Evolutionary conservation across 163 green algal genomes (phyloP).

Genomic region (Prototheca wickerhamii): DNA sequence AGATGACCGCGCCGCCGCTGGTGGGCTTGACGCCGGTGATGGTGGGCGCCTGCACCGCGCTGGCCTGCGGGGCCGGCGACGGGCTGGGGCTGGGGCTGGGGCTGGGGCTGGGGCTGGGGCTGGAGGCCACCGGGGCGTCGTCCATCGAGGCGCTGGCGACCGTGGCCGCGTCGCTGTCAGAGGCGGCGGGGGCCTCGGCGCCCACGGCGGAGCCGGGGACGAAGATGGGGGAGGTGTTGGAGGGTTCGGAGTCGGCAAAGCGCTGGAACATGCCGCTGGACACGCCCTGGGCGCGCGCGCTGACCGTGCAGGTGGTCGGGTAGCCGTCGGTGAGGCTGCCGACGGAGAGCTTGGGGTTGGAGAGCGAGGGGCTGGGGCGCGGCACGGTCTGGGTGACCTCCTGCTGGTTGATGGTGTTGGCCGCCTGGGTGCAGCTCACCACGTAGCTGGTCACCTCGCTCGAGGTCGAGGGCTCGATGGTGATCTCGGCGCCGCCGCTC

Average conservation of each 20-base stretch:
- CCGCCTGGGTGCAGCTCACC: not conserved
- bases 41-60: not conserved
- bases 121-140: not conserved
- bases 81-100: not conserved
- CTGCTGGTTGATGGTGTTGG: conserved; percentile 1
- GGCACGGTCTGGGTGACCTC: not conserved
- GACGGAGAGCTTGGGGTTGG: not conserved
- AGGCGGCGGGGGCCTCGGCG: not conserved
- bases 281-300: not conserved
- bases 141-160: not conserved
- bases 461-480: not conserved
- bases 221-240: not conserved
- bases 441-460: not conserved
- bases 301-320: not conserved
- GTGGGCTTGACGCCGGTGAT: not conserved
- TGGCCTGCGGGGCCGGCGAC: not conserved
- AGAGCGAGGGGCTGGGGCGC: not conserved
- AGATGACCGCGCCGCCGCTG: conserved; percentile 2
- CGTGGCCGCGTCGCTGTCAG: not conserved
- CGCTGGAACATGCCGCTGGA: not conserved
- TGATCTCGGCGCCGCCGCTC: not conserved
- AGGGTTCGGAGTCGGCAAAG: not conserved
- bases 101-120: not conserved
- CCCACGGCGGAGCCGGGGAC: not conserved
- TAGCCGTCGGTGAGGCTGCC: not conserved